These are phyloP conservation scores for Handroanthus guayacan DNA, from an alignment of 257 asterid species.

Conservation along the genomic window DNA sequence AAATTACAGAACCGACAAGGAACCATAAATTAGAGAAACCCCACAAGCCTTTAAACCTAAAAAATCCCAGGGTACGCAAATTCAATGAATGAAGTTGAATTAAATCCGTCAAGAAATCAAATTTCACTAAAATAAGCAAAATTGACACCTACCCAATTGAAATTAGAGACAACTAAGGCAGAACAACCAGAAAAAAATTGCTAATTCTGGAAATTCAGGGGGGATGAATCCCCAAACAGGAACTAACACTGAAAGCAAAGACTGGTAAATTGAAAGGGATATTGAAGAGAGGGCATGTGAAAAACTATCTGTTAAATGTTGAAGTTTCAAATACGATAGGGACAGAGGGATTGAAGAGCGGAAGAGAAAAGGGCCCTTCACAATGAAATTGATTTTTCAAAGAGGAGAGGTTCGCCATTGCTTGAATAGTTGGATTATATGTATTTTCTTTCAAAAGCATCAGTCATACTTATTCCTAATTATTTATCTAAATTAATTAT, in stretches of 20 bases:
- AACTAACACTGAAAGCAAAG: not conserved
- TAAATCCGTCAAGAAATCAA: constrained; percentile 6
- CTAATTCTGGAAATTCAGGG: constrained; percentile 23
- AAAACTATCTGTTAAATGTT: not conserved
- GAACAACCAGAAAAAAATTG: constrained; percentile 10
- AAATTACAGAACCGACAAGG: not conserved
- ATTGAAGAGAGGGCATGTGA: constrained; percentile 31
- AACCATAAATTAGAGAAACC: constrained; percentile 10
- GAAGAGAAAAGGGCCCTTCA: not conserved
- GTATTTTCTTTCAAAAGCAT: not conserved
- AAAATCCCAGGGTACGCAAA: not conserved
- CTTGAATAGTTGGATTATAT: not conserved
- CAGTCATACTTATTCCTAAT: not conserved
- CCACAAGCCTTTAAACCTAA: constrained; percentile 16
- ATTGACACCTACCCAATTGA: constrained; percentile 57
- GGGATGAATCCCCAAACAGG: constrained; percentile 10
- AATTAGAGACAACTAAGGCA: constrained; percentile 40
- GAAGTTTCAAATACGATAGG: constrained; percentile 25
- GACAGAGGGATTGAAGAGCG: constrained; percentile 34
- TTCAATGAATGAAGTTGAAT: constrained; percentile 32
- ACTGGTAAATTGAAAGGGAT: constrained; percentile 6
- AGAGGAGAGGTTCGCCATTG: not conserved
- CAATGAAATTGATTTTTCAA: constrained; percentile 8
- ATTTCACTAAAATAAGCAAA: constrained; percentile 24
- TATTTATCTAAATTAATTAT: too few species aligned